Conservation (phyloP, 257 asterid genomes). For the Hygrophila difformis region DNA sequence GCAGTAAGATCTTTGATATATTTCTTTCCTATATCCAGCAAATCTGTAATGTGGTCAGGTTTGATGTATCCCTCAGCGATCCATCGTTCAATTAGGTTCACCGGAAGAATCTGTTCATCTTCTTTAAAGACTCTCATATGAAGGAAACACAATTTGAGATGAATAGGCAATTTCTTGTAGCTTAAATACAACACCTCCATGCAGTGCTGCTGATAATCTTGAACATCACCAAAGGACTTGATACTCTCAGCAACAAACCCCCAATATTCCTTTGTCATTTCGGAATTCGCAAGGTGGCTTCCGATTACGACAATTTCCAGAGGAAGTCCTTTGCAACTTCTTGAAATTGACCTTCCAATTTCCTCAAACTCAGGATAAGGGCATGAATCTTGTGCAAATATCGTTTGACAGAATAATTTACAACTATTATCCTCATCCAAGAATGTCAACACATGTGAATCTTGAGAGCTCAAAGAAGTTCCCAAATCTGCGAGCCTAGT, state of each 20-base stretch:
- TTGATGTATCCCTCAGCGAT: background rate
- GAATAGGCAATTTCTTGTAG: conserved; percentile 1
- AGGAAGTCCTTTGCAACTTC: conserved; percentile 18
- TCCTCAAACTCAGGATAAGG: background rate
- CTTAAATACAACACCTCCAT: conserved; percentile 2
- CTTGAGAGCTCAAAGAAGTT: background rate
- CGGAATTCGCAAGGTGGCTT: conserved; percentile 6
- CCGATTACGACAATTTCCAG: conserved; percentile 13
- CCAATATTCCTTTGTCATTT: conserved; percentile 16
- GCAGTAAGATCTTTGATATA: background rate
- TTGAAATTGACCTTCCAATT: background rate
- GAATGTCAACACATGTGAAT: background rate
- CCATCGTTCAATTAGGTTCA: background rate
- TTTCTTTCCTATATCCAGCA: background rate
- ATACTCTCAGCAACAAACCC: conserved; percentile 8
- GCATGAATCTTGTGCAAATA: background rate
- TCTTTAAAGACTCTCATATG: background rate
- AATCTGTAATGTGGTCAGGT: background rate
- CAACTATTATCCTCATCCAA: conserved; percentile 1
- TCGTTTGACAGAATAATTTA: background rate
- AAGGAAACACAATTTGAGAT: background rate
- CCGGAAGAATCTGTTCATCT: background rate
- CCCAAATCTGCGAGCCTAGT: background rate
- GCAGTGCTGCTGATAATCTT: background rate
- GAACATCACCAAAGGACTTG: background rate